A percentile compares a stretch with the other conserved stretches of the same genome.
Evolutionary conservation across 2,329 filamentous ascomycete genomes (phyloP).

Genomic region (Ceratocystis diversiconidia): DNA sequence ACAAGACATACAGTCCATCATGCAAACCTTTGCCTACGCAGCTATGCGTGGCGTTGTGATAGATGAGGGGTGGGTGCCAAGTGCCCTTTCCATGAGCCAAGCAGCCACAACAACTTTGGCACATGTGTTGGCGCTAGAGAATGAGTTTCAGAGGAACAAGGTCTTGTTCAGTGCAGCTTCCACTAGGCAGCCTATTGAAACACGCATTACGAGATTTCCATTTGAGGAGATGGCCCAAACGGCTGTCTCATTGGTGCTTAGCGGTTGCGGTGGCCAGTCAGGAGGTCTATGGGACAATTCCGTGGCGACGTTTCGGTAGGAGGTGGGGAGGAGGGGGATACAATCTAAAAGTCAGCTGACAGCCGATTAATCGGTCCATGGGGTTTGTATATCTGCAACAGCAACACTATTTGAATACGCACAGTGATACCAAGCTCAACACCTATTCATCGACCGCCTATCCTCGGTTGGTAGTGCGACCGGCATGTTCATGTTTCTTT

Average conservation of each 20-base stretch:
- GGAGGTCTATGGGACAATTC: conserved; percentile 5
- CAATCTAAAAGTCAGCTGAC: not conserved
- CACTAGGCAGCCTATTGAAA: not conserved
- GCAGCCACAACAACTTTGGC: not conserved
- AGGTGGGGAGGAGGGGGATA: not conserved
- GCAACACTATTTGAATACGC: not conserved
- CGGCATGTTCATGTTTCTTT: not conserved
- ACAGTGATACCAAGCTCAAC: not conserved
- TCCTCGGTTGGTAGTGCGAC: not conserved
- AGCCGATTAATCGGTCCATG: not conserved
- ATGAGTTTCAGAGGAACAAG: not conserved
- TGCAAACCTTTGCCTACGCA: not conserved
- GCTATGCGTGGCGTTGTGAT: not conserved
- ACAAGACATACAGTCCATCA: not conserved
- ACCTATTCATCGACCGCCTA: not conserved
- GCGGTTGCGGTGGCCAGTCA: not conserved
- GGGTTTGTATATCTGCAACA: not conserved
- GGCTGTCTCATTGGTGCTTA: not conserved
- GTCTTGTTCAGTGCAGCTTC: not conserved
- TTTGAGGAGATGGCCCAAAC: conserved; percentile 7
- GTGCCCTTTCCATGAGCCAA: not conserved
- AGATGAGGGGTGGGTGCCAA: not conserved
- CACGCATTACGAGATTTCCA: not conserved
- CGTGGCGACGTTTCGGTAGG: not conserved
- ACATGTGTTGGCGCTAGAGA: not conserved